These are phyloP conservation scores for Annulohypoxylon bovei DNA, from an alignment of 495 filamentous ascomycete species.

Conservation along the genomic window DNA sequence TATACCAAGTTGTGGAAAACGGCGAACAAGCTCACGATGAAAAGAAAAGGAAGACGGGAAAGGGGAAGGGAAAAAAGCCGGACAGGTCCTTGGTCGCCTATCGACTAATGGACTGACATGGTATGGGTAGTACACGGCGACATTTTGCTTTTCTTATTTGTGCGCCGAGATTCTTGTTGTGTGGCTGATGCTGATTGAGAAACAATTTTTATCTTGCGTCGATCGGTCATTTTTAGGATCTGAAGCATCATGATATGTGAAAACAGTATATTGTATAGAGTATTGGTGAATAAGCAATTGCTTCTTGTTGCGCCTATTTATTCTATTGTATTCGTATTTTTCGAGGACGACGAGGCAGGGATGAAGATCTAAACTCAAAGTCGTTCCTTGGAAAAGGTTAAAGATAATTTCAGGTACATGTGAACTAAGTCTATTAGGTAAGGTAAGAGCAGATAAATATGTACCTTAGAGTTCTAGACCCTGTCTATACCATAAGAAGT, in stretches of 20 bases:
- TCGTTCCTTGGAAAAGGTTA: background rate
- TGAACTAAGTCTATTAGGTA: conserved; percentile 22
- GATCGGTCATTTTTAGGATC: conserved; percentile 29
- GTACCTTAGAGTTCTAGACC: background rate
- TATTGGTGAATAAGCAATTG: conserved; percentile 16
- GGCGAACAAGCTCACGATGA: background rate
- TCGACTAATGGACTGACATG: conserved; percentile 8
- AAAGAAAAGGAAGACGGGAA: conserved; percentile 8
- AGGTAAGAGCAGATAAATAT: background rate
- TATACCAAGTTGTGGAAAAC: background rate
- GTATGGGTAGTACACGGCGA: conserved; percentile 32
- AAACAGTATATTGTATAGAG: background rate
- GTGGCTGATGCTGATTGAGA: conserved; percentile 49
- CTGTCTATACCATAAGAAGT: conserved; percentile 1
- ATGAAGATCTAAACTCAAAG: conserved; percentile 16
- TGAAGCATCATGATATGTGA: conserved; percentile 7
- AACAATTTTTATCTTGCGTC: conserved; percentile 23
- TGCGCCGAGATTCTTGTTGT: conserved; percentile 33
- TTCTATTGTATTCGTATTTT: background rate
- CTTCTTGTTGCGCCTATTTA: background rate
- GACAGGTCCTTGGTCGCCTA: conserved; percentile 16
- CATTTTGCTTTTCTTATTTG: conserved; percentile 40
- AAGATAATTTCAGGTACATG: conserved; percentile 15
- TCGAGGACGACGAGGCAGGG: conserved; percentile 4
- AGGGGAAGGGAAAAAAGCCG: background rate